Evolutionary conservation across 441 rosid genomes (phyloP), one percentile per base, ranked within the genome.

Genomic region (Melastoma candidum): DNA sequence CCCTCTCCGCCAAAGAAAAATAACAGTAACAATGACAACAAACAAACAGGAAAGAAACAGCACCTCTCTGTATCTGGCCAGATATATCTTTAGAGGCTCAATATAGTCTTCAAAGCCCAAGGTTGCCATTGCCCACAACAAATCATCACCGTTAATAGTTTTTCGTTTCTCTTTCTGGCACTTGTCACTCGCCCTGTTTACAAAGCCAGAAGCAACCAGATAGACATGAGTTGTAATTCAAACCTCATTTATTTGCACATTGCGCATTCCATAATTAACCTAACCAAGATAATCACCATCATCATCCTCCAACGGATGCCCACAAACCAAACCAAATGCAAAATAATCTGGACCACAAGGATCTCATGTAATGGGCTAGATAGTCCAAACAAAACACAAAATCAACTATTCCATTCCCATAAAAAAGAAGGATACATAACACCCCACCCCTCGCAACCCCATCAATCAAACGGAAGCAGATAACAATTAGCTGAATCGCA

Each of bases 41-140:
- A 7, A 14, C 12, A 44, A 49, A 56, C 24, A 22, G 13, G 64
- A 51, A 63, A 11, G 47, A 13, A 26, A 25, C 7, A 49, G 45
- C 54, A 86, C 87, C 86, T 86, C 95, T 54, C 95, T 74, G 62
- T 77, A 83, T 71, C 87, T 74, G 57, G 73, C 63, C 26, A 86
- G 81, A 74, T 83, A 86, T 14, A 76, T 64, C 81, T 83, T 86
- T 12, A 83, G 77, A 0, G 89, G 95, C 17, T 86, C 92, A 26
- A 83, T 77, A 51, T 83, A 86, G 45, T 83, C 95, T 67, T 86
- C 92, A 68, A 86, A 86, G 7, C 95, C 95, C 51, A 86, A 66
- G 0, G 95, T 83, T 2, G 92, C 85, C 95, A 86, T 86, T 4
- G 95, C 95, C 95, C 95, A 83, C 51, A 86, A 60, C 68, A 86